Base-by-base conservation (phyloP, 75 land plant genomes). In the Ceratopteris richardii region DNA sequence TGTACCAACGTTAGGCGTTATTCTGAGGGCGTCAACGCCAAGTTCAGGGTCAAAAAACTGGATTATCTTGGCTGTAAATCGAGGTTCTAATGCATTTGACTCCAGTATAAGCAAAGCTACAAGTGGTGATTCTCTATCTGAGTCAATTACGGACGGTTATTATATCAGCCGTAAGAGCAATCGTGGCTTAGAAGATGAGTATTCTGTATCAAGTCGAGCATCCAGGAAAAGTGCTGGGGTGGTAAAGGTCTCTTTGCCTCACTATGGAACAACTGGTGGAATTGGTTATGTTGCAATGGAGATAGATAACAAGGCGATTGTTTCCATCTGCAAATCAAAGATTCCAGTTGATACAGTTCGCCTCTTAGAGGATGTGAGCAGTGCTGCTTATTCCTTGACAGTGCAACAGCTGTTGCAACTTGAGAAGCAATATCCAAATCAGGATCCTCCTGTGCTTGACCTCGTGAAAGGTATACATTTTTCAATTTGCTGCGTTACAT, bases 361-460 rank as follows among this genome's bases (percentile, higher is more conserved):
- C 39, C 81, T 95, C 53, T 79, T 95, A 56, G 99, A 95, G 66
- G 78, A 86, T 57, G 83, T 69, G 4, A 86, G 68, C 55, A 51
- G 28, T 65, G 69, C 74, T 62, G 88, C 92, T 24, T 90, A 81
- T 60, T 75, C 96, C 30, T 73, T 70, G 50, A 77, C 86, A 42
- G 84, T 95, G 29, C 96, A 90, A 58, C 77, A 79, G 71, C 69
- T 95, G 17, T 56, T 81, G 50, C 60, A 63, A 7, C 63, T 68
- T 27, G 54, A 56, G 48, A 84, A 78, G 61, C 64, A 82, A 29
- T 55, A 76, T 62, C 83, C 80, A 48, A 80, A 64, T 19, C 73
- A 80, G 51, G 77, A 81, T 47, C 99, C 87, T 60, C 85, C 96
- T 54, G 76, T 82, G 18, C 64, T 95, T 50, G 97, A 90, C 73